Conservation (phyloP, 345 rosid species). For the Syzygium aromaticum region DNA sequence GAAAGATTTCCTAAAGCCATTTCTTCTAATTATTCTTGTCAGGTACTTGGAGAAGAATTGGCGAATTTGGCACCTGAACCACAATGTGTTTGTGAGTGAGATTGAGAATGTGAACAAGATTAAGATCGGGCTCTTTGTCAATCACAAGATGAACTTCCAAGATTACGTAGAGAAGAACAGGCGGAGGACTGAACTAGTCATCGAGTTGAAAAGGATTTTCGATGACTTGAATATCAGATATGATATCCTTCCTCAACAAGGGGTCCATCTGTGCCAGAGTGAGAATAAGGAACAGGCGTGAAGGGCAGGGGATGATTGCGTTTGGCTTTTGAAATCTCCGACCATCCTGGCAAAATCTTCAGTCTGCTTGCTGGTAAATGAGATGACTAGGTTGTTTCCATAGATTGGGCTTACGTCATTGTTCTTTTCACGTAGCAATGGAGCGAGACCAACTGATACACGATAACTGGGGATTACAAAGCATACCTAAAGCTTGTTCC, state of each 20-base stretch:
- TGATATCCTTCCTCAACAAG: constrained; percentile 40
- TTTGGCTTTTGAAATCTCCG: not conserved
- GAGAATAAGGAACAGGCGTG: not conserved
- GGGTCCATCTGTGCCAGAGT: constrained; percentile 21
- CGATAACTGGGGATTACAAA: not conserved
- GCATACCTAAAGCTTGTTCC: not conserved
- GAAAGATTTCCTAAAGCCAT: not conserved
- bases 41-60: constrained; percentile 34
- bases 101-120: constrained; percentile 46
- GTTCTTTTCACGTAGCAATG: not conserved
- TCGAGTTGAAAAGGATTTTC: constrained; percentile 36
- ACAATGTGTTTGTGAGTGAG: constrained; percentile 33
- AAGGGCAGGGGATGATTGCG: not conserved
- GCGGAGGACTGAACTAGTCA: constrained; percentile 36
- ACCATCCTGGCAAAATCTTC: not conserved
- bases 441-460: not conserved
- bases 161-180: constrained; percentile 35
- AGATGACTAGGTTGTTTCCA: not conserved
- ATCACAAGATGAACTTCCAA: constrained; percentile 55
- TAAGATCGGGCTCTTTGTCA: constrained; percentile 22
- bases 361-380: not conserved
- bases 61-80: constrained; percentile 32
- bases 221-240: constrained; percentile 42
- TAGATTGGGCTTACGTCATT: not conserved
- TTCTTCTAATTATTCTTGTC: not conserved